Base-by-base conservation (phyloP, 1,284 basidiomycete species). In the Kwoniella shivajii region DNA sequence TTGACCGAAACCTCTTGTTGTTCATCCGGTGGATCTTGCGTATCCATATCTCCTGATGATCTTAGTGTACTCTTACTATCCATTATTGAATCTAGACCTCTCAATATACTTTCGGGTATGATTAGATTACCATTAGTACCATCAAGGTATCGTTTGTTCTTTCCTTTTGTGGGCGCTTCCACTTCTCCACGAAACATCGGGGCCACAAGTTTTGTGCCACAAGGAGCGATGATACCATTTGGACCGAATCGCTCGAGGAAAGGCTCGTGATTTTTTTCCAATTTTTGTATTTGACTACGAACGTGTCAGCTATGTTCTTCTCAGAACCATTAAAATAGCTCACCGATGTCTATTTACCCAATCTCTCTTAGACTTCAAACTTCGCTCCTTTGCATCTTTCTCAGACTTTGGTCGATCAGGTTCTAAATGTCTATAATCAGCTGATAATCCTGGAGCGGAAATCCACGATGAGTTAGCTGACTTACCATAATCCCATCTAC, bases 401-500 rank as follows among this genome's bases (percentile, higher is more conserved):
- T 78, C 78, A 37, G 78, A 80, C 53, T 80, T 81, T 3, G 81
- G 82, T 30, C 81, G 71, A 51, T 81, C 80, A 24, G 74, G 77
- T 59, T 82, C 81, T 80, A 56, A 4, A n/a, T n/a, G n/a, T n/a
- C n/a, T n/a, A n/a, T n/a, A n/a, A n/a, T n/a, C n/a, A n/a, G n/a
- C n/a, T n/a, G n/a, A n/a, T n/a, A n/a, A n/a, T n/a, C n/a, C n/a
- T n/a, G n/a, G n/a, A n/a, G n/a, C n/a, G n/a, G n/a, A n/a, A n/a
- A n/a, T n/a, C n/a, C 16, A 18, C 2, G 18, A 10, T 20, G 7
- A 0, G 34, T 18, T 36, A 20, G 44, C 43, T 37, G 30, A 39
- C 78, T 69, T 51, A 80, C 80, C 74, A 55, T 77, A 76, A 66
- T 84, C 82, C 82, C 82, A 84, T 33, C 82, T 74, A 10, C 81